Base-by-base conservation (phyloP, 1,284 basidiomycete species). In the Trametes pubescens region DNA sequence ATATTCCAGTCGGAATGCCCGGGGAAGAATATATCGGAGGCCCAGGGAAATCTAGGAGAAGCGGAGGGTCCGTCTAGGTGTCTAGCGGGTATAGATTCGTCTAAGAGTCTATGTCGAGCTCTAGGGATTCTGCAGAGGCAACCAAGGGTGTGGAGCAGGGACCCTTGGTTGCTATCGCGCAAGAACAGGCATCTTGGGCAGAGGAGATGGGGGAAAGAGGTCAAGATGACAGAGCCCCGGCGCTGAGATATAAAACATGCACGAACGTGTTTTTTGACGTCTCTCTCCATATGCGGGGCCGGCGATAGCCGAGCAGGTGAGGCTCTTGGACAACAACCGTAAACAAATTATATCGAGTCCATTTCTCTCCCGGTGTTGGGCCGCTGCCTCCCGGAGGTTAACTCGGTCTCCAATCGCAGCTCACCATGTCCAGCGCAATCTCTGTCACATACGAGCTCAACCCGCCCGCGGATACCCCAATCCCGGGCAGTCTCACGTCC, bases 391-490 rank as follows among this genome's bases (percentile, higher is more conserved):
- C 10, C n/a, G 18, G 8, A 26, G 11, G 38, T 14, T 24, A 29
- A 18, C 40, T 52, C 59, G 22, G 16, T 14, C 6, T 10, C 32
- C 26, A 34, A 8, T 1, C 6, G 14, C 6, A 9, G 10, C n/a
- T 56, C 38, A 53, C 26, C 65, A 81, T 82, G 78, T 70, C 78
- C 35, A 67, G 72, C 51, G 68, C 77, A 43, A 73, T 89, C 66
- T 80, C 80, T 46, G 78, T 86, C 63, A 78, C 78, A 43, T 89
- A 89, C 71, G 69, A 79, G 34, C 77, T 89, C 47, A 79, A 81
- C 57, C 82, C 81, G 26, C 87, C 87, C 26, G 70, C 75, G 29
- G 73, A 65, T 14, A 73, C 71, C 6, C 60, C 68, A 16, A 7
- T 69, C 3, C 70, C 75, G n/a, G 49, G 71, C 10, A 67, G 69